Conservation (phyloP, 768 basidiomycete species). For the Boletus coccyginus region DNA sequence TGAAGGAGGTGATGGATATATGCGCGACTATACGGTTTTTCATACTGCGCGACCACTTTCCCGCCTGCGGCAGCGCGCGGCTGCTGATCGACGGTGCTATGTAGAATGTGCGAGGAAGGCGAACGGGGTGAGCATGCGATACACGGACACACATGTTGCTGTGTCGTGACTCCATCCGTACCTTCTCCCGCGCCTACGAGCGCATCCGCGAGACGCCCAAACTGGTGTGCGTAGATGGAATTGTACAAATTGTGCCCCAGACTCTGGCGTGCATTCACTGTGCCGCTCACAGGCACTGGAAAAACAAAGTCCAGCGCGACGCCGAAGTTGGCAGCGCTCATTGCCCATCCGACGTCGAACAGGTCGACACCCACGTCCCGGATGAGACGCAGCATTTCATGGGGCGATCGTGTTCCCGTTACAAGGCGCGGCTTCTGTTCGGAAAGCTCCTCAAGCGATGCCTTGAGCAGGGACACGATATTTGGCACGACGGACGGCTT, state of each 20-base stretch:
- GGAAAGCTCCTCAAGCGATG: slow-evolving; percentile 59
- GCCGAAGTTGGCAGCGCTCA: slow-evolving; percentile 63
- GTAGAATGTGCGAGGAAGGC: slow-evolving; percentile 37
- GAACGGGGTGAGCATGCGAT: slow-evolving; percentile 52
- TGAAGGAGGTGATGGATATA: slow-evolving; percentile 84
- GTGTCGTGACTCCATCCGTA: not conserved
- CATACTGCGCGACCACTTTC: slow-evolving; percentile 10
- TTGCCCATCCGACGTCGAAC: slow-evolving; percentile 73
- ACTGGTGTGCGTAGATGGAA: slow-evolving; percentile 55
- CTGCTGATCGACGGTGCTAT: slow-evolving; percentile 42
- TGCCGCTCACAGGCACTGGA: slow-evolving; percentile 37
- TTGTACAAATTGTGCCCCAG: slow-evolving; percentile 78
- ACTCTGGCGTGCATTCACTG: not conserved
- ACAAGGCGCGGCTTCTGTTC: slow-evolving; percentile 60
- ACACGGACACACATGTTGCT: slow-evolving; percentile 43
- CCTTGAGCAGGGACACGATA: slow-evolving; percentile 45
- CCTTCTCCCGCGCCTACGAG: slow-evolving; percentile 23
- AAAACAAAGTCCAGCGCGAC: slow-evolving; percentile 79
- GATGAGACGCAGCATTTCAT: slow-evolving; percentile 70
- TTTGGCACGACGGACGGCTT: not conserved
- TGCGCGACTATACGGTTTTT: slow-evolving; percentile 45
- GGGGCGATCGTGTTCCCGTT: slow-evolving; percentile 58
- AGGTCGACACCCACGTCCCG: slow-evolving; percentile 67
- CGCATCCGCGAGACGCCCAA: slow-evolving; percentile 47
- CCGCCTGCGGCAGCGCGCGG: slow-evolving; percentile 12